Evolutionary conservation across 2,329 filamentous ascomycete species (phyloP), one percentile per base, ranked within the genome.

Genomic region (Raffaelea deltoideospora): DNA sequence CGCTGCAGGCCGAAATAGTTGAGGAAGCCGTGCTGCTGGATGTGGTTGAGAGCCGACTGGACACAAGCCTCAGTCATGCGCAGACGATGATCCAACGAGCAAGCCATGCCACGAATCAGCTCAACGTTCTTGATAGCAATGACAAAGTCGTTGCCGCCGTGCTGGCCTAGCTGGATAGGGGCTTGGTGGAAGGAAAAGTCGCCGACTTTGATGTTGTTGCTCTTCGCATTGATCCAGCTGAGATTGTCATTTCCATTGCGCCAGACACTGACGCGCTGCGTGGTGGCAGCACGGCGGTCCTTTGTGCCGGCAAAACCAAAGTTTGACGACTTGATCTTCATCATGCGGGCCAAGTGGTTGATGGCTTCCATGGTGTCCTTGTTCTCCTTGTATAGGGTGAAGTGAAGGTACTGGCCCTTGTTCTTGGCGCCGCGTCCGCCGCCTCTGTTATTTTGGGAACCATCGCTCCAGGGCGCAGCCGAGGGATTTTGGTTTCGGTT

Each of bases 1-100:
- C 90, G 77, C 59, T 98, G 90, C n/a, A 96, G 74, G 9, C 90
- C 90, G 51, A 87, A 98, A 61, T 96, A 98, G 59, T 98, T 98
- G 58, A 98, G 77, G 64, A 92, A 98, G 3, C 90, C 90, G 31
- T 78, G 69, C 31, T 74, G 60, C 37, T 69, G 64, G 46, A 96
- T 72, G 43, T 78, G 72, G 30, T 69, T 61, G 35, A 94, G 61
- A 1, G 83, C 67, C 42, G 64, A 50, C 42, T 67, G 51, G 43
- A 84, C 62, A 23, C 72, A 60, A 6, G 63, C 52, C 51, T 61
- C 57, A 36, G 54, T 60, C 50, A 53, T 57, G 47, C 53, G 57
- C 45, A 58, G 54, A 38, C 52, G 65, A 13, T 65, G 55, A 38
- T 65, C 64, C 10, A 76, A 63, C 27, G 68, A 55, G 35, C 59